phyloP scores from a whole-genome alignment of 441 rosid genomes.

The Euphorbia celastroides region DNA sequence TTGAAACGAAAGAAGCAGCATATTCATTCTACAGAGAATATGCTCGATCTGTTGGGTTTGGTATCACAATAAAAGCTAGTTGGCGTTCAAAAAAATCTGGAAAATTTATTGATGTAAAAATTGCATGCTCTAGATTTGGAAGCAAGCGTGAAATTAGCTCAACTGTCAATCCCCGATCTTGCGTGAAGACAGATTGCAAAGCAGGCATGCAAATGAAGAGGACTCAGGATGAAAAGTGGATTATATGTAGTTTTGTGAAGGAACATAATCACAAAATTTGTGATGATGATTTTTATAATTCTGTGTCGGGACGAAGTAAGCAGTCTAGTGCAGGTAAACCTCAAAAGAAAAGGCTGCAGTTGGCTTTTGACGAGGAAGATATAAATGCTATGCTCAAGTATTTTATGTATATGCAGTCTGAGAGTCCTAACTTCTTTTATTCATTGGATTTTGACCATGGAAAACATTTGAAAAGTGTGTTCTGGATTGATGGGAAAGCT shows the following conservation, averaged over 20 bases:
- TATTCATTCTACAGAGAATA: conserved; percentile 2
- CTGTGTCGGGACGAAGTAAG: background rate
- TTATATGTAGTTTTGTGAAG: background rate
- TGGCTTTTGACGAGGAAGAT: background rate
- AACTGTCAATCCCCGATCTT: background rate
- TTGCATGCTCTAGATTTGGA: conserved; percentile 1
- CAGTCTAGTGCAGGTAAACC: background rate
- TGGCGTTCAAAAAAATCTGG: conserved; percentile 2
- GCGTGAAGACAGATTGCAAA: background rate
- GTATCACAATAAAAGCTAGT: background rate
- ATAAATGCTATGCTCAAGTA: background rate
- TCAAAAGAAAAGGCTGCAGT: background rate
- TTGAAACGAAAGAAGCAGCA: background rate
- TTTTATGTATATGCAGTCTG: background rate
- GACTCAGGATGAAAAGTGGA: background rate
- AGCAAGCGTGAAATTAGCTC: background rate
- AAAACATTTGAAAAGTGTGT: background rate
- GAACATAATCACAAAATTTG: background rate
- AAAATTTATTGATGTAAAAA: background rate
- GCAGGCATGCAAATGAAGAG: conserved; percentile 4
- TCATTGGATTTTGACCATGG: background rate
- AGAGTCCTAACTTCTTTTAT: conserved; percentile 1
- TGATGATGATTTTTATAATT: background rate
- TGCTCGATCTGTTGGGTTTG: conserved; percentile 1
- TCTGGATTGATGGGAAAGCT: background rate